Evolutionary conservation across 2,329 filamentous ascomycete species (phyloP).

Genomic region (Penicillium brasilianum): DNA sequence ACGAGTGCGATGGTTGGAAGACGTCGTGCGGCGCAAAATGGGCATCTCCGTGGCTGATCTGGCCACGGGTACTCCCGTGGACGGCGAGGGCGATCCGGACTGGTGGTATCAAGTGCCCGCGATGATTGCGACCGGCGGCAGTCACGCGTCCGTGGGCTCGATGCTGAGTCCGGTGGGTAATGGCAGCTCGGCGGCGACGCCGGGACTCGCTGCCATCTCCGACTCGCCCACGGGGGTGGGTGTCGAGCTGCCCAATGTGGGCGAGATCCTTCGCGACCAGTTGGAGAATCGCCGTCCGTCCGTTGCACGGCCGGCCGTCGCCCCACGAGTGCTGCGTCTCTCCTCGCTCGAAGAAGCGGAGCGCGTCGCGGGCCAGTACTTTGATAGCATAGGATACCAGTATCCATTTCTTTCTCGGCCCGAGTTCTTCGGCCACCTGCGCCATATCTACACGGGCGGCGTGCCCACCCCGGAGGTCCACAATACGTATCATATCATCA

Average conservation of each 20-base stretch:
- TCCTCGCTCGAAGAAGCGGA: conserved; percentile 45
- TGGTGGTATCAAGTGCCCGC: conserved; percentile 48
- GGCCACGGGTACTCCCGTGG: conserved; percentile 39
- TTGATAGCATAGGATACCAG: conserved; percentile 47
- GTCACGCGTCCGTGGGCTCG: conserved; percentile 27
- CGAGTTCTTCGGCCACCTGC: conserved; percentile 42
- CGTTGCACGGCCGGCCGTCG: conserved; percentile 39
- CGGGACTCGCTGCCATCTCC: conserved; percentile 20
- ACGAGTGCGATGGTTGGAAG: conserved; percentile 46
- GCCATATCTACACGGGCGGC: conserved; percentile 43
- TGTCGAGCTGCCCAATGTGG: conserved; percentile 44
- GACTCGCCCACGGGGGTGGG: conserved; percentile 33
- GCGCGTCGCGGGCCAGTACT: conserved; percentile 40
- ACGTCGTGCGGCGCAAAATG: conserved; percentile 42
- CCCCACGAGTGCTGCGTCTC: conserved; percentile 41
- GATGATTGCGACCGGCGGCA: conserved; percentile 38
- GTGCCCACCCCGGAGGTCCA: conserved; percentile 41
- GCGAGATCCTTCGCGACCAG: conserved; percentile 48
- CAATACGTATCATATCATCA: conserved; percentile 45
- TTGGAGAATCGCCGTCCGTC: conserved; percentile 45
- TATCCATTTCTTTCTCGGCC: conserved; percentile 45
- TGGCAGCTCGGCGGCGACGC: conserved; percentile 26
- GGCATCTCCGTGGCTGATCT: conserved; percentile 41
- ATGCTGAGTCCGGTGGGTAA: conserved; percentile 29
- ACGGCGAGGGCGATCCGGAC: conserved; percentile 41